Base-by-base conservation (phyloP, 805 yeast genomes). In the Cyberlindnera japonica region DNA sequence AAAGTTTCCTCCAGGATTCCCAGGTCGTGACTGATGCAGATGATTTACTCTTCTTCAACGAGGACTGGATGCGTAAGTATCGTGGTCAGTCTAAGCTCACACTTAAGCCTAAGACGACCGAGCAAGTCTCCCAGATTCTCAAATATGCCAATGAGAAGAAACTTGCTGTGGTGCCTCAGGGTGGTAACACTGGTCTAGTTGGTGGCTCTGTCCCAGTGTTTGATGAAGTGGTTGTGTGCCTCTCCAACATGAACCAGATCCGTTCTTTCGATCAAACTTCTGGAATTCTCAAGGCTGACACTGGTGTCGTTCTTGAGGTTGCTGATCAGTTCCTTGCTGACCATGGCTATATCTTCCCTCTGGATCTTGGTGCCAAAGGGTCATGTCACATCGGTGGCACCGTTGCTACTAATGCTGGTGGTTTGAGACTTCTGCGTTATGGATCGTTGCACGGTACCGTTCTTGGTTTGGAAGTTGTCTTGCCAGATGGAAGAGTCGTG, bases 351-450 rank as follows among this genome's bases (percentile, higher is more conserved):
- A 85, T 90, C 40, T 90, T 89, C 72, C 98, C 98, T 20, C 69
- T 90, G 37, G 98, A 90, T 60, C 68, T 90, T 46, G 98, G 98
- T 43, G 97, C 98, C 27, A 90, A 90, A 66, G 98, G 98, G 12
- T 87, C 96, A 2, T 91, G 97, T 60, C 95, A 87, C 53, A 81
- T 91, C 47, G 97, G 97, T 51, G 98, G 97, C 49, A 85, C 81
- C 39, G 91, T 88, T 32, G 95, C 96, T 15, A 88, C 96, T 15
- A 91, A 91, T 60, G 98, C 98, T 5, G 98, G 98, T 57, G 98
- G 98, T 1, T 72, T 90, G 53, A 71, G 98, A 57, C 69, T 90
- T 37, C 65, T 90, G 46, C 74, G 95, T 52, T 90, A 88, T 59
- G 97, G 97, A 3, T 86, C 95, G 6, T 73, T 90, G 49, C 98